Base-by-base conservation (phyloP, 371 early-diverging fungal genomes). In the Apophysomyces elegans region DNA sequence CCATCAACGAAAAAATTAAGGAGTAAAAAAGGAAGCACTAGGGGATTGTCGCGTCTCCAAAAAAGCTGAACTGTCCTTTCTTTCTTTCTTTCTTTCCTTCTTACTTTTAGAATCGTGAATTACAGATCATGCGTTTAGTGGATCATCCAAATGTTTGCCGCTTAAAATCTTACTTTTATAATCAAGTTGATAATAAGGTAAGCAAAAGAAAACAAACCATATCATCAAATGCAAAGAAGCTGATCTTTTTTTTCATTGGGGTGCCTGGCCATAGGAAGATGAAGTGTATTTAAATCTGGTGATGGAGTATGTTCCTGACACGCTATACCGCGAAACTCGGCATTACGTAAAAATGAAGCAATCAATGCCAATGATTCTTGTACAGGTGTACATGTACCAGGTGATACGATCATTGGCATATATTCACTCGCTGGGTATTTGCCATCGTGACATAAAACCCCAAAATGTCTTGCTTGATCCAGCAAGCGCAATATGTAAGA, bases 311-410 rank as follows among this genome's bases (percentile, higher is more conserved):
- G 87, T 97, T 26, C 98, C 98, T n/a, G 96, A 97, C 75, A 97
- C 97, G 5, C 88, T 97, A 39, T 96, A 95, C 76, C 84, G 95
- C n/a, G 94, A 91, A 26, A 89, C 90, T 38, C 86, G 97, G 44
- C 91, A 94, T 65, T 95, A 91, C 71, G 83, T 91, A 38, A 93
- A 93, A 79, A 80, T 84, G 65, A 95, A 93, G 80, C 96, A 95
- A 79, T 81, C 85, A 18, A 94, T 97, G 85, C 97, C 98, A 14
- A 87, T 90, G 84, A 79, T 94, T 21, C 86, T 86, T 61, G 90
- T 98, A 67, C 95, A 97, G 87, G 80, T 97, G 26, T 98, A 96
- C 79, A 96, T 97, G 93, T 97, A 97, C 77, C 99, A 99, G 76
- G 82, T 99, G 64, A 90, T 97, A 81, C 85, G 97, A 64, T 95